A percentile compares a stretch with the other conserved stretches of the same genome.
These are phyloP conservation scores for Coriolopsis trogii DNA, from an alignment of 1,284 basidiomycete species.

Conservation along the genomic window DNA sequence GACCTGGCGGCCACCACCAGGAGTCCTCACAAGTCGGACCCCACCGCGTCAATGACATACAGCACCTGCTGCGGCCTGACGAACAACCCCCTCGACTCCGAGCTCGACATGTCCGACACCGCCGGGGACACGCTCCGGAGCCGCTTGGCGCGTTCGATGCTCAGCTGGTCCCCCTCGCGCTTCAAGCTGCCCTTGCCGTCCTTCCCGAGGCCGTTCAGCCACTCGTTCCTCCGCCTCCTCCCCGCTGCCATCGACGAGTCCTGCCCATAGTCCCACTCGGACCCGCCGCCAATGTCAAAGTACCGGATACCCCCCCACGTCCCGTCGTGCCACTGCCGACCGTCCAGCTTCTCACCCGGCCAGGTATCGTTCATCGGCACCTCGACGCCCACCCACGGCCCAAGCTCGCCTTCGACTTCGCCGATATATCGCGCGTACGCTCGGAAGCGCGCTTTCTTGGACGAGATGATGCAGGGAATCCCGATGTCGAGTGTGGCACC, in stretches of 20 bases:
- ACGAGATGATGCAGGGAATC: conserved; percentile 89
- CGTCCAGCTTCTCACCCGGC: conserved; percentile 53
- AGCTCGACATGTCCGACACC: conserved; percentile 59
- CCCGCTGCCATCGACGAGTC: conserved; percentile 40
- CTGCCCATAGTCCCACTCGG: conserved; percentile 61
- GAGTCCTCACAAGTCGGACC: conserved; percentile 37
- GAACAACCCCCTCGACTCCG: conserved; percentile 74
- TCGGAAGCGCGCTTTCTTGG: conserved; percentile 81
- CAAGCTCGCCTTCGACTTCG: conserved; percentile 75
- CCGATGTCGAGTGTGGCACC: conserved; percentile 85
- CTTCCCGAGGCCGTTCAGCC: conserved; percentile 32
- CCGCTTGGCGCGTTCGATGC: conserved; percentile 62
- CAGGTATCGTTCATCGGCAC: conserved; percentile 69
- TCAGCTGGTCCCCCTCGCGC: conserved; percentile 68
- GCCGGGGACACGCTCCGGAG: conserved; percentile 73
- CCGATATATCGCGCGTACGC: conserved; percentile 90
- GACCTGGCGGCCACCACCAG: not conserved
- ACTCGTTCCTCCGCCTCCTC: conserved; percentile 51
- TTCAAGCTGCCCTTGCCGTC: conserved; percentile 46
- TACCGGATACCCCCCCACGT: conserved; percentile 79
- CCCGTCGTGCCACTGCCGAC: conserved; percentile 83
- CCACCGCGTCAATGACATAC: conserved; percentile 78
- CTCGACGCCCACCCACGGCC: conserved; percentile 93
- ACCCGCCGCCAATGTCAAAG: conserved; percentile 67
- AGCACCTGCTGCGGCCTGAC: conserved; percentile 81